phyloP scores from a whole-genome alignment of 768 basidiomycete species.

The Artomyces pyxidatus region DNA sequence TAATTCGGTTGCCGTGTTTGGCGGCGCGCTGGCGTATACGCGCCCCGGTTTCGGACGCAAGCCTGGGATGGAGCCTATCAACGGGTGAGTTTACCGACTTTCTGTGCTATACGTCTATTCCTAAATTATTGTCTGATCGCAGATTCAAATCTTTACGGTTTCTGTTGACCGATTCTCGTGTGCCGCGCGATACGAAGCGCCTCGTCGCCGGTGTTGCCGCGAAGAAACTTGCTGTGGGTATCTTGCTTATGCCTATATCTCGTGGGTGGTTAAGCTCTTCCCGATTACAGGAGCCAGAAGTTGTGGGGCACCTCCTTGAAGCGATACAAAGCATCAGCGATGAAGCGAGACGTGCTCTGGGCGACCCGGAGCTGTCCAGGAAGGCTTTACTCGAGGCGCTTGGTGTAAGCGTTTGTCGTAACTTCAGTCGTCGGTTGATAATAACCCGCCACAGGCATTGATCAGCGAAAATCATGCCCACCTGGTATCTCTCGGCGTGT shows the following conservation, averaged over 20 bases:
- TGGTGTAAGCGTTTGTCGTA: slow-evolving; percentile 42
- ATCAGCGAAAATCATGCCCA: slow-evolving; percentile 87
- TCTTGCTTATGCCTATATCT: neutral
- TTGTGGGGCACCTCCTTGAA: slow-evolving; percentile 67
- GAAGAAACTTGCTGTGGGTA: slow-evolving; percentile 52
- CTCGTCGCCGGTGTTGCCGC: slow-evolving; percentile 85
- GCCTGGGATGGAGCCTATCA: slow-evolving; percentile 77
- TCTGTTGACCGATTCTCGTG: slow-evolving; percentile 86
- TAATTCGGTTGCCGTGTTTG: slow-evolving; percentile 88
- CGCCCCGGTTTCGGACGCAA: slow-evolving; percentile 69
- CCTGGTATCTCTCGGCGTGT: slow-evolving; percentile 80
- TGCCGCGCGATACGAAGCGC: slow-evolving; percentile 90
- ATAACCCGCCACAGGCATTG: slow-evolving; percentile 42
- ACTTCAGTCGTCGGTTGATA: slow-evolving; percentile 5
- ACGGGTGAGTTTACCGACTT: slow-evolving; percentile 46
- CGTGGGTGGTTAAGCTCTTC: too few relatives aligned
- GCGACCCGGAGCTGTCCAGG: slow-evolving; percentile 66
- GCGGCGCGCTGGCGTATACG: slow-evolving; percentile 88
- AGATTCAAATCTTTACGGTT: slow-evolving; percentile 91
- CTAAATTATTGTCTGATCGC: slow-evolving; percentile 12
- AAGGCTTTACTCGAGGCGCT: slow-evolving; percentile 54
- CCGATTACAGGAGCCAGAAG: slow-evolving; percentile 80
- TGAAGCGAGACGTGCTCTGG: slow-evolving; percentile 67
- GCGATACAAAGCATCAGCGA: slow-evolving; percentile 82
- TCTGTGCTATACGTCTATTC: too few relatives aligned